Evolutionary conservation across 495 filamentous ascomycete species (phyloP), one percentile per base, ranked within the genome.

Genomic region (Schizothecium vesticola): DNA sequence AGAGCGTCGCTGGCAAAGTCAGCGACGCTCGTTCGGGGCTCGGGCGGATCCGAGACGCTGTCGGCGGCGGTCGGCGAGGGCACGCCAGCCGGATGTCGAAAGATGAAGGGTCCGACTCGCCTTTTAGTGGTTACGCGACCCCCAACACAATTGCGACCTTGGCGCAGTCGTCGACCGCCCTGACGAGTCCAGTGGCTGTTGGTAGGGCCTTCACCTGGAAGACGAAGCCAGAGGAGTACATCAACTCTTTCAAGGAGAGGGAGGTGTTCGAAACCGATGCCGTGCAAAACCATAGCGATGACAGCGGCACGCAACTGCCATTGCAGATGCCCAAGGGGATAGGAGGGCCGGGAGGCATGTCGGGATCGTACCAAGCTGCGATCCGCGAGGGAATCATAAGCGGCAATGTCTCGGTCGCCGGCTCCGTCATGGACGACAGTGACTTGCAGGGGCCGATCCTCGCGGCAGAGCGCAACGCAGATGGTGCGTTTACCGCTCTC

Each of bases 21-120:
- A 92, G 89, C 63, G 93, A 96, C 79, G 92, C 92, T 65, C 87
- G 91, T 31, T 92, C 90, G 61, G 92, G 93, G 10, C 83, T 97
- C 62, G 91, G 89, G 8, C 87, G 90, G 29, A 92, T 97, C 79
- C 91, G 91, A 70, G 92, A 94, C 75, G 92, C 91, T 5, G 91
- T 97, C 23, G 90, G 91, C 19, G 76, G 78, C 24, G 79, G 83
- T 9, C 69, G 80, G 43, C 81, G 84, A 66, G 79, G 83, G 19
- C 85, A 87, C 58, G 69, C 67, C 28, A 83, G 76, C 65, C 82
- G 80, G 19, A 80, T 81, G 25, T 86, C 85, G 13, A 80, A 77
- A 60, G 83, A 85, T 62, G 77, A 83, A 69, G 69, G 73, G 7
- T 71, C 77, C 8, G 79, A 81, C 61, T 60, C 67, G 51, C 67